Conservation (phyloP, 2,329 filamentous ascomycete genomes). For the Curvularia eragrostidis region DNA sequence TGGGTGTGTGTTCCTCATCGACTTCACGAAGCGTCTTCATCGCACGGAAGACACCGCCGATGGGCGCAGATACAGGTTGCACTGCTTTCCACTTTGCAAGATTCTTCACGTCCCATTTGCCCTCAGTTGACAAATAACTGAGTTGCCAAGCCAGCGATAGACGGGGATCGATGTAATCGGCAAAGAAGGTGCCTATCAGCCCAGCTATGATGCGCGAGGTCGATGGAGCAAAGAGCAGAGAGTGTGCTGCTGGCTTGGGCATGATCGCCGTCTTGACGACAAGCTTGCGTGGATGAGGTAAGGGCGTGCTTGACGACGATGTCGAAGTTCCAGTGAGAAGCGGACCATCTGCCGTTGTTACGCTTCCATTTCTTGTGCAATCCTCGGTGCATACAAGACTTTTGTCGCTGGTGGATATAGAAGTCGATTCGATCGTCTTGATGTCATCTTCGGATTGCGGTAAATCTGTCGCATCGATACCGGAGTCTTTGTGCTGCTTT, state of each 20-base stretch:
- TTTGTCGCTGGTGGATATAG: constrained; percentile 25
- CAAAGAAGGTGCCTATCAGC: constrained; percentile 82
- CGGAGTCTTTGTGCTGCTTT: constrained; percentile 45
- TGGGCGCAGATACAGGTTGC: constrained; percentile 75
- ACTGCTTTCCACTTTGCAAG: constrained; percentile 88
- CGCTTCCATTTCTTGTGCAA: constrained; percentile 46
- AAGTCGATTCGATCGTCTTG: constrained; percentile 22
- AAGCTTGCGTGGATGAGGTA: constrained; percentile 39
- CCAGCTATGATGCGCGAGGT: constrained; percentile 79
- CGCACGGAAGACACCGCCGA: constrained; percentile 80
- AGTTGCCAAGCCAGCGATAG: constrained; percentile 90
- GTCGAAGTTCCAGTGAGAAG: constrained; percentile 11
- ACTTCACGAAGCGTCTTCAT: constrained; percentile 94
- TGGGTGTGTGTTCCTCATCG: constrained; percentile 81
- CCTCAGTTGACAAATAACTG: constrained; percentile 83
- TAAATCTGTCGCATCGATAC: constrained; percentile 41
- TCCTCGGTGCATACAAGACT: constrained; percentile 27
- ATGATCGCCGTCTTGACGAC: constrained; percentile 73
- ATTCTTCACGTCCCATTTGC: constrained; percentile 99
- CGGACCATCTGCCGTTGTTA: constrained; percentile 21
- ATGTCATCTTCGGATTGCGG: constrained; percentile 30
- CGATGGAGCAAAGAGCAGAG: constrained; percentile 79
- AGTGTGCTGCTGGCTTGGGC: constrained; percentile 80
- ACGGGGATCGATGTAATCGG: constrained; percentile 74
- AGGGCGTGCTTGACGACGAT: constrained; percentile 19